Evolutionary conservation across 2,329 filamentous ascomycete genomes (phyloP).

Genomic region (Curvularia verruculosa): DNA sequence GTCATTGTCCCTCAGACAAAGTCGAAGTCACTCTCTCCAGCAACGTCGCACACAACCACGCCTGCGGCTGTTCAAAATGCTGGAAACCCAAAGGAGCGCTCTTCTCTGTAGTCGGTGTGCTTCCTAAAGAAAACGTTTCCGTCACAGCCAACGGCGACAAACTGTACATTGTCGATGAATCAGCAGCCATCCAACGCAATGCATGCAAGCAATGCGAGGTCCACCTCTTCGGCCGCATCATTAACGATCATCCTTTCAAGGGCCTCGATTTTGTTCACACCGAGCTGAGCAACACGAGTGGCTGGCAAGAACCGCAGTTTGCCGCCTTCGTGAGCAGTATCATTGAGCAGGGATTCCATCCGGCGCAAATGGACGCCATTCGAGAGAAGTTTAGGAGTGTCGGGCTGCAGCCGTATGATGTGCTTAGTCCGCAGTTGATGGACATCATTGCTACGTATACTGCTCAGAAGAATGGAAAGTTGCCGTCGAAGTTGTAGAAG

Average conservation of each 20-base stretch:
- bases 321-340: conserved; percentile 71
- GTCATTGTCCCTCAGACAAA: conserved; percentile 62
- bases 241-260: conserved; percentile 68
- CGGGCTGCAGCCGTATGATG: conserved; percentile 68
- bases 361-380: conserved; percentile 61
- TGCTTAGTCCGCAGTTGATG: conserved; percentile 67
- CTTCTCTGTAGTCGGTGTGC: conserved; percentile 68
- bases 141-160: conserved; percentile 66
- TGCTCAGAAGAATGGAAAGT: conserved; percentile 54
- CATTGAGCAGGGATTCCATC: conserved; percentile 70
- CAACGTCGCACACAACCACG: conserved; percentile 72
- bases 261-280: conserved; percentile 73
- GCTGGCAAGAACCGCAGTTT: conserved; percentile 76
- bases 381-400: conserved; percentile 59
- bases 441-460: conserved; percentile 59
- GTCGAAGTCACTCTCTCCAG: conserved; percentile 64
- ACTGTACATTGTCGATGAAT: conserved; percentile 62
- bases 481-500: conserved; percentile 32
- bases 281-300: conserved; percentile 64
- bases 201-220: conserved; percentile 52
- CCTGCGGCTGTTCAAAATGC: conserved; percentile 74
- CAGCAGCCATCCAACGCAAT: conserved; percentile 62
- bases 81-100: conserved; percentile 70
- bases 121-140: conserved; percentile 60
- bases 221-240: conserved; percentile 72